Evolutionary conservation across 1,284 basidiomycete species (phyloP), one percentile per base, ranked within the genome.

Genomic region (Coniophora puteana): DNA sequence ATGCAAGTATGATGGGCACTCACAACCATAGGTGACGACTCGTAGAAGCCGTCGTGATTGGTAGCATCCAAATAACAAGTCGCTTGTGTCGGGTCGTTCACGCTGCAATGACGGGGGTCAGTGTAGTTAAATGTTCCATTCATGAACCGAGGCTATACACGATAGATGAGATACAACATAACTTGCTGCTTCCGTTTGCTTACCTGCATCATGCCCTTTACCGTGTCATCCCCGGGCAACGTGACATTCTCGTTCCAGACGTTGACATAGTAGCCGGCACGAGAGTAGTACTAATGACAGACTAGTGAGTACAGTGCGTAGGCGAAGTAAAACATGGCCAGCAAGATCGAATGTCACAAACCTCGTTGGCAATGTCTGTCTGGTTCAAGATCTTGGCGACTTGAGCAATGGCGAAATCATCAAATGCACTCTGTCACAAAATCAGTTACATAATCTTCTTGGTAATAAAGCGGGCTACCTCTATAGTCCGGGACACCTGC

Each of bases 51-150:
- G 53, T 83, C 79, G 6, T 66, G 56, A 34, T 76, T 74, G 2
- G 63, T 66, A 5, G 76, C 72, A 50, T 80, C 74, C 47, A 83
- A 57, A 62, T 78, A 83, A 49, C 80, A 83, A 1, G 76, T 78
- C 3, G 77, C 67, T 23, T 69, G 58, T 3, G 61, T 58, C 0
- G 78, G 79, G 51, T 81, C 79, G 45, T 81, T 71, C 27, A 74
- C 66, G 51, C 78, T 81, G 51, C 80, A 84, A 54, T 82, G 80
- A 14, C 80, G 62, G 0, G 80, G 80, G 54, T 83, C 79, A 5
- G 79, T 82, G 46, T 72, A 80, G 50, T 75, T 77, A 59, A 76
- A 83, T 0, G 73, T 74, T 4, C 80, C 80, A 49, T 81, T 73
- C 4, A 67, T 62, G 47, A 77, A 80, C 8, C 75, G 67, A 10